These are phyloP conservation scores for Gymnopilus dilepis DNA, from an alignment of 768 basidiomycete genomes.

Conservation along the genomic window DNA sequence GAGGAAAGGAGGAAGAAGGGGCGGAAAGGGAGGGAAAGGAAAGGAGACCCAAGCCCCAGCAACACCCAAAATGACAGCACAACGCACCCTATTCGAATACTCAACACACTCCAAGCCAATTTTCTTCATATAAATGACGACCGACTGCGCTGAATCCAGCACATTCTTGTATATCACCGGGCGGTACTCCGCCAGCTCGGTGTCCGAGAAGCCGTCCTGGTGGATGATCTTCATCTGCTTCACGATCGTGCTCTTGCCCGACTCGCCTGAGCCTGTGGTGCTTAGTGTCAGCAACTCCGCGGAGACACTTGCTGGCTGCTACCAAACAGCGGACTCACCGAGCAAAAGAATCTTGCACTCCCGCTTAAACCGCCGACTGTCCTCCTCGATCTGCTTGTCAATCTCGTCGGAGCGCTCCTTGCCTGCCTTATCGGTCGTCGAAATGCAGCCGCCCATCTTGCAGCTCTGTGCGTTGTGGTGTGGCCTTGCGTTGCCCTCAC, in stretches of 20 bases:
- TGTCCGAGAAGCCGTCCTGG: conserved; percentile 82
- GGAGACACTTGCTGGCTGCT: no score
- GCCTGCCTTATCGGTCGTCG: conserved; percentile 58
- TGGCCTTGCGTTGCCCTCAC: no score
- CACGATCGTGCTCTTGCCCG: conserved; percentile 94
- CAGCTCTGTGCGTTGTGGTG: no score
- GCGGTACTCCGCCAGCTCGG: conserved; percentile 79
- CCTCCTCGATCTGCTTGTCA: conserved; percentile 87
- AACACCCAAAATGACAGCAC: no score
- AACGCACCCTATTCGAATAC: conserved; percentile 64
- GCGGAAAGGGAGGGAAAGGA: conserved; percentile 6
- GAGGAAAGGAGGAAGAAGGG: no score
- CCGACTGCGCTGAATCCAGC: conserved; percentile 85
- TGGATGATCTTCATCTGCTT: conserved; percentile 99
- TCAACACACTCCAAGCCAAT: conserved; percentile 79
- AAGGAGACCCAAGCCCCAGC: conserved; percentile 10
- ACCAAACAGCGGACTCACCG: conserved; percentile 68
- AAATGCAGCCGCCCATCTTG: conserved; percentile 82
- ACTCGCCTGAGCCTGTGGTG: conserved; percentile 95
- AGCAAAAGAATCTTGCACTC: conserved; percentile 93
- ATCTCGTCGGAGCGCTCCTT: conserved; percentile 74
- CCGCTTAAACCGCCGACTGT: conserved; percentile 76
- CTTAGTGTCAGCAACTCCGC: no score
- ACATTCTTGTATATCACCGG: conserved; percentile 86
- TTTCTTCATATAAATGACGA: conserved; percentile 87